Base-by-base conservation (phyloP, 1,139 yeast genomes). In the Schizosaccharomyces versatilis region DNA sequence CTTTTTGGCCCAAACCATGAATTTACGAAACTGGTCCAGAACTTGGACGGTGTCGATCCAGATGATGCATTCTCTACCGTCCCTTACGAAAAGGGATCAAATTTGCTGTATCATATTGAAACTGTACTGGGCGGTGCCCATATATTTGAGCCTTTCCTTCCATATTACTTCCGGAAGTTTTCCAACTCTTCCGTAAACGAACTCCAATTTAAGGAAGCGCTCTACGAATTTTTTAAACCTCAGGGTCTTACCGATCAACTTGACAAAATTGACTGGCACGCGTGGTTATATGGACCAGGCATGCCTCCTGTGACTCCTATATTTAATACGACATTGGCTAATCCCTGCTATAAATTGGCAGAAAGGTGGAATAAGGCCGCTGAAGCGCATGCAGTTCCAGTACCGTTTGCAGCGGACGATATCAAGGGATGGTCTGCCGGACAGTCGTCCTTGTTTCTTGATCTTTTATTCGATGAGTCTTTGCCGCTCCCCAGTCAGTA, bases 31-130 rank as follows among this genome's bases (percentile, higher is more conserved):
- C 49, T 56, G 39, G 52, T 56, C 8, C 55, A 40, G 14, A 42
- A 56, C 38, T 54, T 56, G n/a, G 52, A 42, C 19, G 75, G 75
- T 54, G 67, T 72, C 54, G 94, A 84, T 65, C 95, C 95, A 14
- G 96, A 86, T 67, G 95, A 84, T 62, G 80, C 94, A 0, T 86
- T 84, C 67, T 80, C 88, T 41, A 74, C 82, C 6, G 94, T 84
- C 48, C 95, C 95, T 1, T 86, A 86, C 67, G 57, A 54, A 42
- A 56, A 56, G 68, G 96, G 96, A 2, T 82, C 81, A 64, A 84
- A 81, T 63, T 73, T 86, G 63, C 71, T 86, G 59, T 84, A 78
- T 68, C 76, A 77, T 61, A 71, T 86, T 55, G 96, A 86, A 67
- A 74, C 71, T 55, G 69, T 74, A 15, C 65, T 82, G 15, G 84